A percentile compares a stretch with the other conserved stretches of the same genome.
Conservation (phyloP, 2,329 filamentous ascomycete genomes). For the Dendrostoma leiphaemia region DNA sequence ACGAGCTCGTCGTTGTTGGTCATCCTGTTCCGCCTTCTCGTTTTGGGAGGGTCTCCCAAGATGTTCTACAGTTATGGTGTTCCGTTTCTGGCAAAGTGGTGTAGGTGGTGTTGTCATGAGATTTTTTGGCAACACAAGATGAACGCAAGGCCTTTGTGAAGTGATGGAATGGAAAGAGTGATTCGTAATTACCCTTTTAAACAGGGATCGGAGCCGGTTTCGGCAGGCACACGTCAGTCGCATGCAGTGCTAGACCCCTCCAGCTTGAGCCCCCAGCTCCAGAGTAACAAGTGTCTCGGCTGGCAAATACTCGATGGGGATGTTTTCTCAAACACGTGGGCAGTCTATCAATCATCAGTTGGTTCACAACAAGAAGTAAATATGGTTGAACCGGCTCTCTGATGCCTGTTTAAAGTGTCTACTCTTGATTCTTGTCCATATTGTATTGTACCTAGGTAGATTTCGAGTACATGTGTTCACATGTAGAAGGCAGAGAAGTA, state of each 20-base stretch:
- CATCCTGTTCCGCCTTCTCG: conserved; percentile 5
- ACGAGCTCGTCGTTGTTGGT: conserved; percentile 54
- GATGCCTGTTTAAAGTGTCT: too few relatives aligned
- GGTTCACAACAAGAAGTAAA: neutral
- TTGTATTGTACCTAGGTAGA: too few relatives aligned
- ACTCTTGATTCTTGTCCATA: too few relatives aligned
- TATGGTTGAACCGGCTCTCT: too few relatives aligned
- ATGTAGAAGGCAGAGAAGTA: too few relatives aligned
- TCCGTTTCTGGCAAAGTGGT: too few relatives aligned
- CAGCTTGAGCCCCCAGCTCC: neutral
- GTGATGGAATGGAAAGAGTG: neutral
- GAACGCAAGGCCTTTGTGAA: neutral
- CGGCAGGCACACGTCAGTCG: neutral
- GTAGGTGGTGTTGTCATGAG: neutral
- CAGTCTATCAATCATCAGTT: neutral
- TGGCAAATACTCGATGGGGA: neutral
- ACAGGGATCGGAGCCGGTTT: neutral
- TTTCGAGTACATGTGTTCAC: too few relatives aligned
- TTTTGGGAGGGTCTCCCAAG: too few relatives aligned
- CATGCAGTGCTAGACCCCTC: neutral
- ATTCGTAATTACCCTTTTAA: neutral
- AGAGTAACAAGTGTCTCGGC: neutral
- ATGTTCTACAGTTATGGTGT: too few relatives aligned
- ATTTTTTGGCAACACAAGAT: too few relatives aligned
- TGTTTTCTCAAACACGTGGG: neutral